phyloP scores from a whole-genome alignment of 2,329 filamentous ascomycete genomes.

The Diplodia sapinea region DNA sequence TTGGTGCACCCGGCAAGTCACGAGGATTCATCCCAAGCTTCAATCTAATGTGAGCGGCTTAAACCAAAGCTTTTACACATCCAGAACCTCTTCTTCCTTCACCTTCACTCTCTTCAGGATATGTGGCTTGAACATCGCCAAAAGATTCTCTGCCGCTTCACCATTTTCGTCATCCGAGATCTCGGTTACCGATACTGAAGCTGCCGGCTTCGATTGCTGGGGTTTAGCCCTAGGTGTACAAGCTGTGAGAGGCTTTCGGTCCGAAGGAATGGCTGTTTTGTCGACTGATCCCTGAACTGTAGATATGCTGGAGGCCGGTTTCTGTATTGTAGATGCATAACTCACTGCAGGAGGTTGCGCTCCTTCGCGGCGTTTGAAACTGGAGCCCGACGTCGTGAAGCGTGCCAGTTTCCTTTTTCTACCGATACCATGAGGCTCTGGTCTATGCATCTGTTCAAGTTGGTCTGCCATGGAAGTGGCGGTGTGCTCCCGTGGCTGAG shows the following conservation, averaged over 20 bases:
- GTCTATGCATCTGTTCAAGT: neutral
- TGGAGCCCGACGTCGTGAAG: neutral
- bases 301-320: neutral
- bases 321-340: neutral
- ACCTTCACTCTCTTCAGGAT: neutral
- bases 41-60: neutral
- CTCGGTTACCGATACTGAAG: neutral
- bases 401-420: neutral
- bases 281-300: neutral
- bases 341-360: neutral
- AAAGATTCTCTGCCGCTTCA: neutral
- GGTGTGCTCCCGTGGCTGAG: neutral
- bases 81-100: neutral
- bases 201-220: neutral
- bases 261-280: neutral
- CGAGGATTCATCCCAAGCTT: neutral
- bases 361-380: neutral
- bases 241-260: neutral
- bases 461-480: neutral
- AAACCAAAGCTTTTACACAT: neutral
- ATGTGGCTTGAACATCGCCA: slow-evolving; percentile 8
- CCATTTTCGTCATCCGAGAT: neutral
- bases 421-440: neutral
- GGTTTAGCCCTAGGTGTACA: neutral
- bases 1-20: neutral